A percentile compares a stretch with the other conserved stretches of the same genome.
Evolutionary conservation across 305 asterid species (phyloP).

Genomic region (Galium porrigens): DNA sequence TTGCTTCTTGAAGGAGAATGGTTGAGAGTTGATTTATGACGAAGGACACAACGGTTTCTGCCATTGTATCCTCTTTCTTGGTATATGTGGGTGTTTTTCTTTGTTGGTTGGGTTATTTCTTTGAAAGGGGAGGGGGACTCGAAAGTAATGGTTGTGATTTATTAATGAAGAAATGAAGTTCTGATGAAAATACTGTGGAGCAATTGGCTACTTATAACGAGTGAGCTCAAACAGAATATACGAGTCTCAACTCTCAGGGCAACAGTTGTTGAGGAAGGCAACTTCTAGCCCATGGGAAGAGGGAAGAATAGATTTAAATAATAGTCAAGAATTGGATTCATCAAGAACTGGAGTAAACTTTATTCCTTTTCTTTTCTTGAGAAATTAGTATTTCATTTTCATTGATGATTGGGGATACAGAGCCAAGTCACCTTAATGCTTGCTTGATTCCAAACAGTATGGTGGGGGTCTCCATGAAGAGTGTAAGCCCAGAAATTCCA

Average conservation of each 20-base stretch:
- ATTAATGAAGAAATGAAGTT: not conserved
- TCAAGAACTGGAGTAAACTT: not conserved
- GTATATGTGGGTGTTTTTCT: not conserved
- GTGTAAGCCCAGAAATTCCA: not conserved
- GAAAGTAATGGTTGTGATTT: not conserved
- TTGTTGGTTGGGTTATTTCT: not conserved
- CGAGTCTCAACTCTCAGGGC: not conserved
- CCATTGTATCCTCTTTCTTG: not conserved
- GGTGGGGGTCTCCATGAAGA: conserved; percentile 1
- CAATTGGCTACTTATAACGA: not conserved
- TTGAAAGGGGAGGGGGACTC: not conserved
- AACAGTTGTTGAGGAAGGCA: not conserved
- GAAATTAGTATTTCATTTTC: not conserved
- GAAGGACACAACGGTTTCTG: not conserved
- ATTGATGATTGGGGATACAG: not conserved
- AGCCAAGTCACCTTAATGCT: not conserved
- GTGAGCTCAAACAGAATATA: not conserved
- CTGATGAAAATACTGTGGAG: not conserved
- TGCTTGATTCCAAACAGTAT: not conserved
- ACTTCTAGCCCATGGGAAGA: not conserved
- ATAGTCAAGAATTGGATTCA: conserved; percentile 2
- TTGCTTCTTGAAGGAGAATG: not conserved
- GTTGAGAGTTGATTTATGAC: not conserved
- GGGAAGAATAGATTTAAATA: not conserved
- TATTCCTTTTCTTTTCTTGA: not conserved